Base-by-base conservation (phyloP, 306 rosid species). In the Clitoria ternatea region DNA sequence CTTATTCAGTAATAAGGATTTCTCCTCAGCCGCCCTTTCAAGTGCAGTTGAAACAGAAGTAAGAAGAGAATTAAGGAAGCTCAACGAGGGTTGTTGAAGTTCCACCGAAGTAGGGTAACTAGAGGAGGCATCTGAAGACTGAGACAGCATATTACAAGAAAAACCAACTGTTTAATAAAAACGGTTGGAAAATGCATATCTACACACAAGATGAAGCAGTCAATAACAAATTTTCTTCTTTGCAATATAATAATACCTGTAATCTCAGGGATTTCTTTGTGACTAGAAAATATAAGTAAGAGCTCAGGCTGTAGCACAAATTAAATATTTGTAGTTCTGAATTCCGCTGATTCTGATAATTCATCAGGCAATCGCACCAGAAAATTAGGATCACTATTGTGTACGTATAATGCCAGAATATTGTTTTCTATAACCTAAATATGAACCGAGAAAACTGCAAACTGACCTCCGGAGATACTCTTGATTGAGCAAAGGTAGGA, bases 1-100 rank as follows among this genome's bases (percentile, higher is more conserved):
- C 97, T 88, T 88, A 74, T 87, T 89, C 40, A 90, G 82, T 47
- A 94, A 79, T 18, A 84, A 66, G 6, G 89, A 85, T 70, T 91
- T 94, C 82, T 90, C 97, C 76, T 90, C 97, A 26, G 92, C 85
- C 2, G 95, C 97, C 83, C 87, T 85, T 87, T 94, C 96, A 57
- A 94, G 96, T 59, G 94, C 77, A 72, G 73, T 66, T 70, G 89
- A 85, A 42, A 77, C 83, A 44, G 86, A 90, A 62, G 75, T 72
- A 62, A 94, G 94, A 69, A 94, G 86, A 72, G 84, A 84, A 59
- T 84, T 80, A 7, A 94, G 95, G 53, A 84, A 80, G 66, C 69
- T 81, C 87, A 94, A 83, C 23, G 97, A 78, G 39, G 94, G 98
- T 23, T 76, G 92, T 76, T 86, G 96, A 74, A 80, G 80, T 64